Evolutionary conservation across 257 asterid genomes (phyloP), one percentile per base, ranked within the genome.

Genomic region (Ocimum tenuiflorum): DNA sequence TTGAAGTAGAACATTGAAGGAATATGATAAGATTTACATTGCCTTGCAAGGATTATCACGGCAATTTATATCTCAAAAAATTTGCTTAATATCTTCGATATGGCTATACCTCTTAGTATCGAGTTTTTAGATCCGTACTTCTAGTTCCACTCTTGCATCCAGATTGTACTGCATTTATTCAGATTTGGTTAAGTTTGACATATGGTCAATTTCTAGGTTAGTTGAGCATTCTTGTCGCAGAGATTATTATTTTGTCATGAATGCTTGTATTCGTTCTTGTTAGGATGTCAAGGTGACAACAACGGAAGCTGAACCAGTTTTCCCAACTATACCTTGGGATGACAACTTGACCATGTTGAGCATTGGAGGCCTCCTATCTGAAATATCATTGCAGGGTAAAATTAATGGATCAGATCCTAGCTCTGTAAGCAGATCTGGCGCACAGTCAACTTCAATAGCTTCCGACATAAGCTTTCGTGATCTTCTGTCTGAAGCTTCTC

Each of bases 351-450:
- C 95, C 57, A 77, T 77, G 77, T 81, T 91, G 83, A 88, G 96
- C 85, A 86, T 86, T 67, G 95, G 97, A 65, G 95, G 89, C 65
- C 77, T 88, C 73, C 85, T 88, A 31, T 83, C 94, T 65, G 96
- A 86, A 77, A 82, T 81, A 80, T 88, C 96, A 18, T 55, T 85
- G 85, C 88, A 73, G 82, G 79, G 86, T 13, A 83, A 76, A 73
- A 74, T 75, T 67, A 80, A 52, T 66, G 73, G 61, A 43, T 71
- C 81, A 8, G 62, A 72, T 67, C 60, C 63, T 38, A 68, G 69
- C 63, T 71, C 91, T 36, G 81, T 54, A 58, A 80, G 48, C 78
- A 73, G 67, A 75, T 65, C 83, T 64, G 68, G 67, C 48, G 29
- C 63, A 73, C 84, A 73, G 72, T 83, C 81, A 41, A 54, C 50